Conservation (phyloP, 2,329 filamentous ascomycete species). For the Hymenoscyphus occultus region DNA sequence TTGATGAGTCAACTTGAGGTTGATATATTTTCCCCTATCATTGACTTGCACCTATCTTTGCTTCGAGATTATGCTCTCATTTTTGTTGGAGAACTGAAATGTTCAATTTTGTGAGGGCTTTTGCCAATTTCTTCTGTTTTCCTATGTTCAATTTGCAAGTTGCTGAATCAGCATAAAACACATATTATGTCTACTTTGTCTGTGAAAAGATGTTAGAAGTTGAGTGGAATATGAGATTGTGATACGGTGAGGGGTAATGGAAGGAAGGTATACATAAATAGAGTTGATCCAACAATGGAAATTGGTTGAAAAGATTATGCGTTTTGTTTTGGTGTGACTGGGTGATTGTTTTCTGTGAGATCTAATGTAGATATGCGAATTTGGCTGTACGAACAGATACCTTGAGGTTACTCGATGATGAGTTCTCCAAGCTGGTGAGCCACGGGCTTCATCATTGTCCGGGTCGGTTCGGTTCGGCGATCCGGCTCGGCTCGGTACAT, state of each 20-base stretch:
- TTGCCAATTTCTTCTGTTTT: slow-evolving; percentile 11
- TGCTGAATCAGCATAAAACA: slow-evolving; percentile 8
- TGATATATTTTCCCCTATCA: slow-evolving; percentile 1
- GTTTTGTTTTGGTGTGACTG: neutral
- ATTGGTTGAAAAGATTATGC: neutral
- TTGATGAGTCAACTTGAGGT: neutral
- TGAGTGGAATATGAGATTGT: neutral
- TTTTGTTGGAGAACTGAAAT: slow-evolving; percentile 15
- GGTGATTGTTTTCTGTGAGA: neutral
- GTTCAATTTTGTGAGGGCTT: slow-evolving; percentile 11
- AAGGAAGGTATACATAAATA: slow-evolving; percentile 9
- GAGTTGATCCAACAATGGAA: slow-evolving; percentile 10
- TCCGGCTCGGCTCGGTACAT: no score
- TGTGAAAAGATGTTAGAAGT: neutral
- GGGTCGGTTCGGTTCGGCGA: no score
- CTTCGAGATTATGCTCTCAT: slow-evolving; percentile 2
- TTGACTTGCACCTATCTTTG: slow-evolving; percentile 1
- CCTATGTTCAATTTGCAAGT: slow-evolving; percentile 12
- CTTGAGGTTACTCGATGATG: no score
- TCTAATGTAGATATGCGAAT: no score
- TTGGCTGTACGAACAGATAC: no score
- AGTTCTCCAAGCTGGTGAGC: no score
- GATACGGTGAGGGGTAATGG: slow-evolving; percentile 6
- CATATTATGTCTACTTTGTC: slow-evolving; percentile 5
- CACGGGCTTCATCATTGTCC: no score